phyloP scores from a whole-genome alignment of 345 rosid genomes.

The Brassica nigra region DNA sequence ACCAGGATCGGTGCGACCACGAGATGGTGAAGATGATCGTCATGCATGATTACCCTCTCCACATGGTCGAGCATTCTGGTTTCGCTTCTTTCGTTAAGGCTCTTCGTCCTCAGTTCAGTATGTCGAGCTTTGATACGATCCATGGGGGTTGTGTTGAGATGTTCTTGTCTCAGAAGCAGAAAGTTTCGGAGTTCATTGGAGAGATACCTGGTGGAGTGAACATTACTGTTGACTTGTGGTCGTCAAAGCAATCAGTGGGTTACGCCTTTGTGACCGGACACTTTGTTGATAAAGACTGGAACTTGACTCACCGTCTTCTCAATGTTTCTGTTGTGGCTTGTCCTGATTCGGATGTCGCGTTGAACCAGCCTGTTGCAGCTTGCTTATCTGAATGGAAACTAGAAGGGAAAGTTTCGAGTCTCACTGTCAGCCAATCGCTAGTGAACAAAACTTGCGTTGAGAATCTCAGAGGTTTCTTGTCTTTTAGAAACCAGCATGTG shows the following conservation, averaged over 20 bases:
- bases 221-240: slow-evolving; percentile 74
- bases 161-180: slow-evolving; percentile 67
- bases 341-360: slow-evolving; percentile 61
- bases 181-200: slow-evolving; percentile 56
- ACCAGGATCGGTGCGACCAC: slow-evolving; percentile 62
- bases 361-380: slow-evolving; percentile 59
- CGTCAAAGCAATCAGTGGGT: slow-evolving; percentile 61
- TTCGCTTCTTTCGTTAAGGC: slow-evolving; percentile 68
- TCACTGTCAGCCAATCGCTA: slow-evolving; percentile 56
- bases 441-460: slow-evolving; percentile 55
- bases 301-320: slow-evolving; percentile 59
- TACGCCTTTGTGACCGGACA: slow-evolving; percentile 74
- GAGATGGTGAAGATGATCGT: slow-evolving; percentile 84
- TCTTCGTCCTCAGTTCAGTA: slow-evolving; percentile 65
- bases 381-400: slow-evolving; percentile 77
- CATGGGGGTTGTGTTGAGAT: slow-evolving; percentile 73
- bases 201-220: slow-evolving; percentile 71
- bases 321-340: slow-evolving; percentile 70
- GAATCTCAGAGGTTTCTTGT: slow-evolving; percentile 65
- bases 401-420: slow-evolving; percentile 70
- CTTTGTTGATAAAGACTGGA: slow-evolving; percentile 78
- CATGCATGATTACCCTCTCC: slow-evolving; percentile 81
- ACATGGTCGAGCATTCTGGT: slow-evolving; percentile 84
- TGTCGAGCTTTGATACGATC: slow-evolving; percentile 54
- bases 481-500: slow-evolving; percentile 60